Conservation (phyloP, 345 rosid species). For the Linum tenue region DNA sequence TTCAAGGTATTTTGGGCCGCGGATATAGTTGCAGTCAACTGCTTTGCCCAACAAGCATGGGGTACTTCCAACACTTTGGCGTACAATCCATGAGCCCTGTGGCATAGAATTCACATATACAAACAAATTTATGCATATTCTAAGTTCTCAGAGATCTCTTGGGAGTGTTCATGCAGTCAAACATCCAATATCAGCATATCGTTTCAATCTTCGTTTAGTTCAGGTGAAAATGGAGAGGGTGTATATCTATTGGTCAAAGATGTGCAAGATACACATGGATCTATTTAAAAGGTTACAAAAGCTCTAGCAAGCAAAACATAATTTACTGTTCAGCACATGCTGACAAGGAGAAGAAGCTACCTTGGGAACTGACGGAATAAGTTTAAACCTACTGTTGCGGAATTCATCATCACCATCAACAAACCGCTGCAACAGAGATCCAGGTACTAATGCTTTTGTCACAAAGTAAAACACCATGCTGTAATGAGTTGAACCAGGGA, state of each 20-base stretch:
- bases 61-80: constrained; percentile 98
- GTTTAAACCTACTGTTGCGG: constrained; percentile 91
- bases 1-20: constrained; percentile 74
- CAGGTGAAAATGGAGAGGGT: no score
- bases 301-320: background rate
- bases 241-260: no score
- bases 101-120: background rate
- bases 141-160: no score
- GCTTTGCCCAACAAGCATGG: constrained; percentile 96
- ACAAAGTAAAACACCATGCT: constrained; percentile 96
- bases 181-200: background rate
- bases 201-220: no score
- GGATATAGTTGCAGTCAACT: constrained; percentile 90
- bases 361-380: constrained; percentile 93
- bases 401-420: constrained; percentile 98
- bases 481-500: constrained; percentile 92
- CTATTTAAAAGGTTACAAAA: background rate
- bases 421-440: constrained; percentile 87
- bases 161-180: background rate
- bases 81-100: constrained; percentile 99
- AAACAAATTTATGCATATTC: no score
- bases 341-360: constrained; percentile 25
- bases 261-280: background rate
- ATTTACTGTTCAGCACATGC: background rate
- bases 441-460: constrained; percentile 48